Evolutionary conservation across 768 basidiomycete genomes (phyloP).

Genomic region (Pulveroboletus sp.): DNA sequence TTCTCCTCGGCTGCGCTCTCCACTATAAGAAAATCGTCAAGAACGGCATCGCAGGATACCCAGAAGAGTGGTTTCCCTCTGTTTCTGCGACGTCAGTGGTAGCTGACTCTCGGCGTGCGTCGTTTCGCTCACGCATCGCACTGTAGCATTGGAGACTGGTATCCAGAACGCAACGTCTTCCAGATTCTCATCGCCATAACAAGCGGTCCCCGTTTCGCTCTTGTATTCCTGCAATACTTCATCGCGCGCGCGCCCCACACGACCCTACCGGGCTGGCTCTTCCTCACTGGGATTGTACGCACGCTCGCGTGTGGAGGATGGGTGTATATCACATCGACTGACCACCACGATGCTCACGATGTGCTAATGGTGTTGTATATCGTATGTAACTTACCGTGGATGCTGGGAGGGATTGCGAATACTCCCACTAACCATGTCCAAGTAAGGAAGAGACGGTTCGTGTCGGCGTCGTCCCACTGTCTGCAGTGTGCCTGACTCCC

Average conservation of each 20-base stretch:
- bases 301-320: conserved; percentile 86
- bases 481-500: not conserved
- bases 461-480: conserved; percentile 7
- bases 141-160: conserved; percentile 86
- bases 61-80: conserved; percentile 88
- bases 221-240: conserved; percentile 62
- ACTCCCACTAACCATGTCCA: conserved; percentile 41
- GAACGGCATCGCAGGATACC: conserved; percentile 78
- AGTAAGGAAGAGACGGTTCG: conserved; percentile 53
- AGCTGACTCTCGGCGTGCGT: not conserved
- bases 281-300: conserved; percentile 60
- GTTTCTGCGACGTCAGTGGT: conserved; percentile 73
- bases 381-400: conserved; percentile 83
- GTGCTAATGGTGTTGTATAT: conserved; percentile 87
- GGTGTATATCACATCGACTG: conserved; percentile 85
- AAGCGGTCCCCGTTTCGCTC: conserved; percentile 74
- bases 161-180: conserved; percentile 79
- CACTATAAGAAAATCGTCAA: conserved; percentile 84
- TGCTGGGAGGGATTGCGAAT: conserved; percentile 63
- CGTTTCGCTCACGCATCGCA: conserved; percentile 1
- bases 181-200: conserved; percentile 86
- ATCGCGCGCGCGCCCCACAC: conserved; percentile 45
- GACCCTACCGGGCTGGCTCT: conserved; percentile 47
- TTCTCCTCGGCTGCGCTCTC: conserved; percentile 59
- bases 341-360: conserved; percentile 83